Evolutionary conservation across 345 rosid genomes (phyloP), one percentile per base, ranked within the genome.

Genomic region (Eucalyptus paniculata): DNA sequence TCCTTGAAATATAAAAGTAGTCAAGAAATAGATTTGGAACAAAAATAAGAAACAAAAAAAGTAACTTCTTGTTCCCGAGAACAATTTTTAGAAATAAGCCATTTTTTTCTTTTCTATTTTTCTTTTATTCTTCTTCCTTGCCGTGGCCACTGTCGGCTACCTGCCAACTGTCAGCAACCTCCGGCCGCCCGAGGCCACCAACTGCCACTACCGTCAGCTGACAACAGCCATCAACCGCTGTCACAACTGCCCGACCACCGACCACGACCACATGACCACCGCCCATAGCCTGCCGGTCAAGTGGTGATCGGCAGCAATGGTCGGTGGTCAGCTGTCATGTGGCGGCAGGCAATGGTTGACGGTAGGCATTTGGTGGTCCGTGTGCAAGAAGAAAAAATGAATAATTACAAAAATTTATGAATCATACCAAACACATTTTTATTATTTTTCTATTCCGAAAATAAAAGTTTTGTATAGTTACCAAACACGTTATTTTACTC

Each of bases 291-390:
- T 2, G 1, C 8, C 0, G 4, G 2, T 2, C 24, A 1, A 51
- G 54, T 1, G 1, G 9, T 2, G 1, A 51, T 51, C 2, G 1
- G 2, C 4, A 0, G 0, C 54, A 51, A 51, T 6, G 23, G 56
- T 51, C 2, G 1, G 2, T 0, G 4, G 10, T 19, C 3, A 50
- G 0, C 7, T 2, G 0, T 50, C 24, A 0, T 53, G 56, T 1
- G 0, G 2, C 4, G 0, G 0, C 24, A 0, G 0, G 4, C 1
- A 0, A 0, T 2, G 4, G 1, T 53, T 0, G 4, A 53, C 4
- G 4, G 9, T 18, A 0, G 2, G 10, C 56, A 53, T 53, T 53
- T 19, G 56, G 10, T 0, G 2, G 24, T 53, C 4, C 24, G 2
- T 53, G 56, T 3, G 24, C 9, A 53, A 53, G 9, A 53, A 53